Conservation (phyloP, 208 protist species). For the Trypanosoma congolense region DNA sequence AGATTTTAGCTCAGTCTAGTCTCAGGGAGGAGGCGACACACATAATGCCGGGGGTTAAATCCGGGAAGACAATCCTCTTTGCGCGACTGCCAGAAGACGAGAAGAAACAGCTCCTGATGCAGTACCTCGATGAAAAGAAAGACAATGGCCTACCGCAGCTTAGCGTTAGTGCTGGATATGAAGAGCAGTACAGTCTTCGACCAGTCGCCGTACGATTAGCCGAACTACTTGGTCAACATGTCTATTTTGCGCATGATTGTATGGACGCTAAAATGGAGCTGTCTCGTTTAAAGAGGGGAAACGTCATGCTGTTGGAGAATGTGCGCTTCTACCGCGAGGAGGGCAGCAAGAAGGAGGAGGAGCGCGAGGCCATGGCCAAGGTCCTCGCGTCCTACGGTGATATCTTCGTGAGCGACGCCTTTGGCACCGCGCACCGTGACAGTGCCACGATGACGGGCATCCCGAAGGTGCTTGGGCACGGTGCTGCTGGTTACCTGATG, state of each 20-base stretch:
- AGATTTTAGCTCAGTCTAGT: slow-evolving; percentile 52
- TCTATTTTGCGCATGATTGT: slow-evolving; percentile 81
- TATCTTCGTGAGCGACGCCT: slow-evolving; percentile 98
- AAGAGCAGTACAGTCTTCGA: slow-evolving; percentile 86
- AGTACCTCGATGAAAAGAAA: slow-evolving; percentile 59
- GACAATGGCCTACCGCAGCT: slow-evolving; percentile 54
- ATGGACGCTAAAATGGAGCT: slow-evolving; percentile 63
- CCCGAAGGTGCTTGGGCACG: slow-evolving; percentile 70
- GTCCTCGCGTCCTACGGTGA: slow-evolving; percentile 93
- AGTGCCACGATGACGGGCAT: slow-evolving; percentile 92
- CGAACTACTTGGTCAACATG: slow-evolving; percentile 83
- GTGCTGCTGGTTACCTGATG: slow-evolving; percentile 97
- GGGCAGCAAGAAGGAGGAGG: slow-evolving; percentile 81
- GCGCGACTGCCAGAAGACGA: slow-evolving; percentile 57
- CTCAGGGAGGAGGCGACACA: slow-evolving; percentile 34
- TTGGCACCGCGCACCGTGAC: slow-evolving; percentile 98
- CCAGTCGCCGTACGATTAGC: slow-evolving; percentile 91
- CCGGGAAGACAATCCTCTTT: slow-evolving; percentile 63
- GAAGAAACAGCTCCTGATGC: slow-evolving; percentile 50
- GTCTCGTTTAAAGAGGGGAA: slow-evolving; percentile 53
- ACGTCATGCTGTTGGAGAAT: slow-evolving; percentile 98
- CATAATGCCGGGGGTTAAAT: slow-evolving; percentile 28
- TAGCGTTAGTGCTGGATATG: slow-evolving; percentile 41
- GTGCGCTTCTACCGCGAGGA: slow-evolving; percentile 98
- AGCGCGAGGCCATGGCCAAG: slow-evolving; percentile 76